Conservation (phyloP, 2,329 filamentous ascomycete species). For the Coniella lustricola region DNA sequence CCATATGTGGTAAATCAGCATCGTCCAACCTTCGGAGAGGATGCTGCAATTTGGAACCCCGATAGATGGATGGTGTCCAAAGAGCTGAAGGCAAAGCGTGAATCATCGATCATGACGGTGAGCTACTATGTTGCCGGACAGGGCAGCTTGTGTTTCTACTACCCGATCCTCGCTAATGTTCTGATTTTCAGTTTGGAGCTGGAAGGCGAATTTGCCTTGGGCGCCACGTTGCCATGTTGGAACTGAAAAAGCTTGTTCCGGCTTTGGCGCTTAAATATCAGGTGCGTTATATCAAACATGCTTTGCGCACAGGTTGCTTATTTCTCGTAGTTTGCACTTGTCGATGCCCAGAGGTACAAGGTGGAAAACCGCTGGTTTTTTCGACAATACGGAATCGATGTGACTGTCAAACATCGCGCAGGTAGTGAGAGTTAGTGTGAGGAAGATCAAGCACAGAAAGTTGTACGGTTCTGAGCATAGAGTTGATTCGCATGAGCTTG, state of each 20-base stretch:
- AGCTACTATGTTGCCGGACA: slow-evolving; percentile 4
- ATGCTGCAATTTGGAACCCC: slow-evolving; percentile 21
- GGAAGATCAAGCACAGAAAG: too few species aligned
- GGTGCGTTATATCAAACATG: slow-evolving; percentile 14
- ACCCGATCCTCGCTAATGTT: background rate
- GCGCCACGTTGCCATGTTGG: slow-evolving; percentile 22
- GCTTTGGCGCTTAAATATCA: slow-evolving; percentile 23
- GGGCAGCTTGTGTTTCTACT: background rate
- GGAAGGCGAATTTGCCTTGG: slow-evolving; percentile 23
- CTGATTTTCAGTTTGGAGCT: slow-evolving; percentile 18
- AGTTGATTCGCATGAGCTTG: too few species aligned
- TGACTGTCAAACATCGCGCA: background rate
- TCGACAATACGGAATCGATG: background rate
- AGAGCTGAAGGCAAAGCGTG: slow-evolving; percentile 14
- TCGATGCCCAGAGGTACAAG: background rate
- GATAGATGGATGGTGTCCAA: slow-evolving; percentile 19
- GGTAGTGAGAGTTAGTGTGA: too few species aligned
- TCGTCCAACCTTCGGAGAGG: slow-evolving; percentile 17
- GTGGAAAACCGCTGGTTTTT: background rate
- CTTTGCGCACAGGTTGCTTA: background rate
- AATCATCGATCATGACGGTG: slow-evolving; percentile 18
- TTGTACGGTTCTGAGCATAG: too few species aligned
- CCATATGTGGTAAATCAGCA: slow-evolving; percentile 22
- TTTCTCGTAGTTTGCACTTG: background rate
- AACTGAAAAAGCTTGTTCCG: slow-evolving; percentile 24